These are phyloP conservation scores for Phytophthora podocarpi DNA, from an alignment of 352 stramenopile species.

Conservation along the genomic window DNA sequence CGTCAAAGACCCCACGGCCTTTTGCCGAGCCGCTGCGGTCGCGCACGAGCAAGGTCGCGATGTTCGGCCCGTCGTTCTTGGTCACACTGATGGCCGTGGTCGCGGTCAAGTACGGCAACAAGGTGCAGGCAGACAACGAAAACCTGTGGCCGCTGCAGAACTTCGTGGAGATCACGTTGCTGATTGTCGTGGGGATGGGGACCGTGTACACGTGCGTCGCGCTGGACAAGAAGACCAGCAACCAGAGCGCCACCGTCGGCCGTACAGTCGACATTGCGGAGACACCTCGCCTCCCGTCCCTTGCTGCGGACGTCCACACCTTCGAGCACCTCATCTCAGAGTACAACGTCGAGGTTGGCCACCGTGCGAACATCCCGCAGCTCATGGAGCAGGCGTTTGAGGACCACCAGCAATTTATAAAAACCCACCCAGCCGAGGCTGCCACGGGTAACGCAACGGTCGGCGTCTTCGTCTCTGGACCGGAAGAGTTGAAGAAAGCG, in stretches of 20 bases:
- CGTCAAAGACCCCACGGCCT: conserved; percentile 17
- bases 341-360: conserved; percentile 33
- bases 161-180: conserved; percentile 43
- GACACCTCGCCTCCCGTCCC: conserved; percentile 15
- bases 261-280: conserved; percentile 3
- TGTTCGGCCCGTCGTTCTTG: conserved; percentile 34
- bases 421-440: neutral
- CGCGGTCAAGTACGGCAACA: conserved; percentile 32
- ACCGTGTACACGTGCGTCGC: conserved; percentile 11
- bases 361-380: conserved; percentile 30
- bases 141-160: conserved; percentile 55
- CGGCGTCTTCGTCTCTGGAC: conserved; percentile 51
- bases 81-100: conserved; percentile 29
- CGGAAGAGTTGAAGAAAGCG: conserved; percentile 36
- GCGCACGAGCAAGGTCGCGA: conserved; percentile 13
- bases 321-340: conserved; percentile 29
- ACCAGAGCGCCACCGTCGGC: too few species aligned
- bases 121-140: conserved; percentile 28
- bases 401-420: conserved; percentile 8
- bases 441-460: conserved; percentile 20
- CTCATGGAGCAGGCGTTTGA: conserved; percentile 35
- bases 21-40: conserved; percentile 43
- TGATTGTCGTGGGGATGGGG: conserved; percentile 12
- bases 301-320: conserved; percentile 17
- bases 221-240: too few species aligned